Percentiles rank a stretch among this genome's conserved stretches.
These are phyloP conservation scores for Hypoxylon sp. DNA, from an alignment of 2,329 filamentous ascomycete genomes.

Conservation along the genomic window DNA sequence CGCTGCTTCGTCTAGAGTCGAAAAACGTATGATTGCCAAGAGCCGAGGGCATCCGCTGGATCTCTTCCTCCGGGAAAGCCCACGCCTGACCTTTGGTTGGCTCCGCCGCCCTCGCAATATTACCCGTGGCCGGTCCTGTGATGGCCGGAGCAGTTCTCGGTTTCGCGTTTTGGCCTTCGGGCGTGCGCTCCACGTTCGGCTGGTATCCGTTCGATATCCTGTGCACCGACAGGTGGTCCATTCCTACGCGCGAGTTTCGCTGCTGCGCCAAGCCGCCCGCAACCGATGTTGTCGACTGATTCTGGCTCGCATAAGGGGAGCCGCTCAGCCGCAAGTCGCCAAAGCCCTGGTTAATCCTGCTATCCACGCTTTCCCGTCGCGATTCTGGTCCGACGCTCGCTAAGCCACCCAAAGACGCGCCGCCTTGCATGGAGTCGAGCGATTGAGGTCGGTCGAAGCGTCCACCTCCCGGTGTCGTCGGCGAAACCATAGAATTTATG, in stretches of 20 bases:
- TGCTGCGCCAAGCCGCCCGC: conserved; percentile 75
- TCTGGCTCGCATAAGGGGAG: conserved; percentile 78
- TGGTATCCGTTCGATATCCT: conserved; percentile 72
- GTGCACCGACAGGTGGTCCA: conserved; percentile 63
- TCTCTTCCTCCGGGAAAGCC: conserved; percentile 80
- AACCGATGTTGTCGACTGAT: conserved; percentile 78
- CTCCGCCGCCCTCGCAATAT: conserved; percentile 74
- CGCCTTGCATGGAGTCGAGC: conserved; percentile 50
- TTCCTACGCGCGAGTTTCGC: conserved; percentile 62
- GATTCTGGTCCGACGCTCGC: conserved; percentile 57
- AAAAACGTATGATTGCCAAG: conserved; percentile 60
- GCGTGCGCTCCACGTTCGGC: conserved; percentile 65
- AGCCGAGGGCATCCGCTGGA: conserved; percentile 58
- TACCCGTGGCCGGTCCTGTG: conserved; percentile 71
- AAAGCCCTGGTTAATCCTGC: conserved; percentile 76
- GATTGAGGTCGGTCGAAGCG: conserved; percentile 56
- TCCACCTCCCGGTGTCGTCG: conserved; percentile 57
- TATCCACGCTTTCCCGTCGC: conserved; percentile 80
- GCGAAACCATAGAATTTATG: conserved; percentile 71
- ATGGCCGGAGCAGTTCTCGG: conserved; percentile 77
- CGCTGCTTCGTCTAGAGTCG: conserved; percentile 76
- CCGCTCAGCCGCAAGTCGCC: conserved; percentile 72
- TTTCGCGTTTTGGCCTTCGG: conserved; percentile 57
- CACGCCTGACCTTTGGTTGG: conserved; percentile 84
- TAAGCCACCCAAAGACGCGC: conserved; percentile 45